These are phyloP conservation scores for Monosporascus sp. DNA, from an alignment of 2,329 filamentous ascomycete species.

Conservation along the genomic window DNA sequence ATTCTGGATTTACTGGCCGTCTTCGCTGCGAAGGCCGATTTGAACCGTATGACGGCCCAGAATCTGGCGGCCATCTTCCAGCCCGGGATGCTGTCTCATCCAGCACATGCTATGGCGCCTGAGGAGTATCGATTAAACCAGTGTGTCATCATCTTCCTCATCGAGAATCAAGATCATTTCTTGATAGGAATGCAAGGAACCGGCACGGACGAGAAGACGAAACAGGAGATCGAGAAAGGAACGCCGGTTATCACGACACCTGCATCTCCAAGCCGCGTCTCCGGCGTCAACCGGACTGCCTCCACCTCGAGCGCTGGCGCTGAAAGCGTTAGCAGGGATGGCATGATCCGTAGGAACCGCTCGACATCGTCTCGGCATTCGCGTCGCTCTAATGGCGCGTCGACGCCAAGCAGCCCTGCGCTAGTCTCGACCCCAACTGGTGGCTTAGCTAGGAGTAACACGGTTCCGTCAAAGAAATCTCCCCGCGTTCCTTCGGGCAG, in stretches of 20 bases:
- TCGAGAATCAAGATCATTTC: constrained; percentile 98
- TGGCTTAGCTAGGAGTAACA: constrained; percentile 69
- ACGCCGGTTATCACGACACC: constrained; percentile 50
- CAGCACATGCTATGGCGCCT: constrained; percentile 90
- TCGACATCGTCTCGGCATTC: constrained; percentile 90
- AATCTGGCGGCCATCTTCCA: constrained; percentile 97
- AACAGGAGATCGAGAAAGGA: constrained; percentile 62
- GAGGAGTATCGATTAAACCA: constrained; percentile 92
- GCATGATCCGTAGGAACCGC: constrained; percentile 76
- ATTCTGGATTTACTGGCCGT: constrained; percentile 94
- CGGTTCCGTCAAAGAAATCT: constrained; percentile 84
- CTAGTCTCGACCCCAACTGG: constrained; percentile 50
- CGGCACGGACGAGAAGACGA: constrained; percentile 82
- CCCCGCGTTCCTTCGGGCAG: constrained; percentile 63
- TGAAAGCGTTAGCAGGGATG: constrained; percentile 78
- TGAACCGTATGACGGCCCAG: constrained; percentile 93
- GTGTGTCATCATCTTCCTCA: constrained; percentile 94
- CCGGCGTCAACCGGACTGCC: constrained; percentile 64
- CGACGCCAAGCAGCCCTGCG: constrained; percentile 63
- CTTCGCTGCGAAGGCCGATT: constrained; percentile 92
- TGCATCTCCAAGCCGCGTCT: constrained; percentile 48
- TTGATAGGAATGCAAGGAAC: constrained; percentile 97
- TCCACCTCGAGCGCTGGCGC: constrained; percentile 87
- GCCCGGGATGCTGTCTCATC: constrained; percentile 91
- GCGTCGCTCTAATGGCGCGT: constrained; percentile 64